These are phyloP conservation scores for Ganoderma boninense DNA, from an alignment of 1,284 basidiomycete genomes.

Conservation along the genomic window DNA sequence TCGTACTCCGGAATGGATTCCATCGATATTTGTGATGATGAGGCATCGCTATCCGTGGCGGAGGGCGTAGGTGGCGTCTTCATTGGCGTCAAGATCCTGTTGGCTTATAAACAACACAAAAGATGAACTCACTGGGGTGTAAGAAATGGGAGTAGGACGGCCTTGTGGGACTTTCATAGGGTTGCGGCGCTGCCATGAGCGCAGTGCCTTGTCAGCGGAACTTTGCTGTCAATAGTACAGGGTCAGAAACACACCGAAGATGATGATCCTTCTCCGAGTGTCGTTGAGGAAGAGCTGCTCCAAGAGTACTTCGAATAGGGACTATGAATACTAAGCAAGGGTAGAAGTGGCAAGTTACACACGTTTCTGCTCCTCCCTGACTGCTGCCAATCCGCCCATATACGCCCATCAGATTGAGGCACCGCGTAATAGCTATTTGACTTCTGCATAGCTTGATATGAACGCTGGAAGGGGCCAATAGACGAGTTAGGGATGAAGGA, in stretches of 20 bases:
- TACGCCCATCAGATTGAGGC: conserved; percentile 32
- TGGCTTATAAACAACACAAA: background rate
- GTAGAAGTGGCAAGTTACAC: conserved; percentile 15
- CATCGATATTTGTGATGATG: conserved; percentile 39
- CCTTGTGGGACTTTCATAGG: conserved; percentile 19
- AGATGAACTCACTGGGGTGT: conserved; percentile 18
- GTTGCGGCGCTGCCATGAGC: conserved; percentile 11
- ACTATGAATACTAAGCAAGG: conserved; percentile 7
- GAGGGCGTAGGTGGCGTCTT: conserved; percentile 32
- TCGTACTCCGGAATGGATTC: conserved; percentile 37
- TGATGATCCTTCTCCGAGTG: conserved; percentile 27
- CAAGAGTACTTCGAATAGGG: conserved; percentile 33
- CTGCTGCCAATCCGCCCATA: conserved; percentile 39
- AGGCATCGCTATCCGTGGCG: conserved; percentile 38
- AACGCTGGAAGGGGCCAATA: conserved; percentile 20
- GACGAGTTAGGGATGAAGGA: conserved; percentile 12
- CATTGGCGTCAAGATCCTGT: background rate
- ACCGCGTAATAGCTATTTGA: conserved; percentile 35
- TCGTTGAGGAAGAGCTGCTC: conserved; percentile 32
- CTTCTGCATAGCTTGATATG: conserved; percentile 36
- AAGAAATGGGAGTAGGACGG: conserved; percentile 28
- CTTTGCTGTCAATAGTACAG: conserved; percentile 8
- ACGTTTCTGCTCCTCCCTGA: conserved; percentile 36
- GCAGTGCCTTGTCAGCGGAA: background rate
- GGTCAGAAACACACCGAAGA: conserved; percentile 14